phyloP scores from a whole-genome alignment of 2,329 filamentous ascomycete species.

The Malbranchea cinnamomea region DNA sequence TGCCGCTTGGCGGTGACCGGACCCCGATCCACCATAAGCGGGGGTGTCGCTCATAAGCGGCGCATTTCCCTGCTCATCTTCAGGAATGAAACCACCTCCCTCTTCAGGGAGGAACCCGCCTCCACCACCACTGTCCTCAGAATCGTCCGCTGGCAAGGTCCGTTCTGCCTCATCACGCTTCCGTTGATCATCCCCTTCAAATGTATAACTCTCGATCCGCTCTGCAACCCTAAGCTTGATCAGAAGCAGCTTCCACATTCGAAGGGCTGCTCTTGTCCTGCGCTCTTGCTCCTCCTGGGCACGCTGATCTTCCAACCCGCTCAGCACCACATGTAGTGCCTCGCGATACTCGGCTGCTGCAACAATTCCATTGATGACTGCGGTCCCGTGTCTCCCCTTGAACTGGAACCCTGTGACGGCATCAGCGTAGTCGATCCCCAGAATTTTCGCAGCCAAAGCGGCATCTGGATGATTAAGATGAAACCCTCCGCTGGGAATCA shows the following conservation, averaged over 20 bases:
- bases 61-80: constrained; percentile 7
- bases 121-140: constrained; percentile 16
- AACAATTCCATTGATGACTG: constrained; percentile 63
- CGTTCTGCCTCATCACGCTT: constrained; percentile 22
- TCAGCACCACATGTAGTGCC: constrained; percentile 54
- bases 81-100: constrained; percentile 15
- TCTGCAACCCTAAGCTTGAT: constrained; percentile 54
- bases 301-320: constrained; percentile 51
- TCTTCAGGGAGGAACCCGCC: constrained; percentile 27
- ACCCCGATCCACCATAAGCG: too few relatives aligned
- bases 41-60: too few relatives aligned
- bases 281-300: constrained; percentile 46
- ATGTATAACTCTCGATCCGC: constrained; percentile 47
- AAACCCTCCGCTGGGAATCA: constrained; percentile 46
- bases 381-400: constrained; percentile 70
- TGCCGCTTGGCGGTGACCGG: too few relatives aligned
- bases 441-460: constrained; percentile 53
- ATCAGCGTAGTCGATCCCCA: constrained; percentile 75
- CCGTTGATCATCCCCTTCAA: constrained; percentile 19
- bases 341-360: constrained; percentile 58
- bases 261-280: constrained; percentile 35
- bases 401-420: constrained; percentile 87
- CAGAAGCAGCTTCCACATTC: constrained; percentile 45
- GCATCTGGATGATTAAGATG: constrained; percentile 46
- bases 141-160: constrained; percentile 17